Conservation (phyloP, 805 yeast species). For the Sugiyamaella floridensis region DNA sequence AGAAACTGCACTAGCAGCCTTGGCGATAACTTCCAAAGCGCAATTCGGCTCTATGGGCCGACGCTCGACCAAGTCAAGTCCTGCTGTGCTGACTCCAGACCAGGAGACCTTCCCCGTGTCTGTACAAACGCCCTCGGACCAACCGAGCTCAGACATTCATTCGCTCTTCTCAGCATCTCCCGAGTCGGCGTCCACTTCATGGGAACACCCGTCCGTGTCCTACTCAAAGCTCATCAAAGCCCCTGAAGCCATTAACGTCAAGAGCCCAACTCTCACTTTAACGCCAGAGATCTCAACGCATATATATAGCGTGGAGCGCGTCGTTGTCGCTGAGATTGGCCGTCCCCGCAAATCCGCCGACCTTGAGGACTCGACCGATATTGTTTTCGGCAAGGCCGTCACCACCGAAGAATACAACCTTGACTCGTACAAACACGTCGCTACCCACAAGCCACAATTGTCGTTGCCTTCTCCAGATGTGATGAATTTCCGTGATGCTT, state of each 20-base stretch:
- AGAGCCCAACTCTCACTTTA: background rate
- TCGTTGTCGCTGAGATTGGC: background rate
- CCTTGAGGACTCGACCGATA: background rate
- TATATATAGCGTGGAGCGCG: background rate
- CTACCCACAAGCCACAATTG: background rate
- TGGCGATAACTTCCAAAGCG: no score
- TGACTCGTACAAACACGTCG: background rate
- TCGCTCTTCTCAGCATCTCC: background rate
- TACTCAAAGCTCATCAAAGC: background rate
- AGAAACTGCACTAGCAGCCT: no score
- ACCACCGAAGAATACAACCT: background rate
- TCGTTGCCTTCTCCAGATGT: background rate
- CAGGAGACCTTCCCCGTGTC: background rate
- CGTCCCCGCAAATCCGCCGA: background rate
- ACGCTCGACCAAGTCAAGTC: background rate
- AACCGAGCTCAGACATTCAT: background rate
- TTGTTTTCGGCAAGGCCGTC: background rate
- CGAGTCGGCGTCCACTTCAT: background rate
- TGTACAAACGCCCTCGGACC: background rate
- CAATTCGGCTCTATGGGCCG: background rate
- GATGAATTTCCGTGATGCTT: background rate
- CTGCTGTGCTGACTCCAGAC: background rate
- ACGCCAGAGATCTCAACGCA: background rate
- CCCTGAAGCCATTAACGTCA: background rate
- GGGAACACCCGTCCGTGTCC: background rate